Evolutionary conservation across 1,284 basidiomycete species (phyloP).

Genomic region (Cryptococcus floricola): DNA sequence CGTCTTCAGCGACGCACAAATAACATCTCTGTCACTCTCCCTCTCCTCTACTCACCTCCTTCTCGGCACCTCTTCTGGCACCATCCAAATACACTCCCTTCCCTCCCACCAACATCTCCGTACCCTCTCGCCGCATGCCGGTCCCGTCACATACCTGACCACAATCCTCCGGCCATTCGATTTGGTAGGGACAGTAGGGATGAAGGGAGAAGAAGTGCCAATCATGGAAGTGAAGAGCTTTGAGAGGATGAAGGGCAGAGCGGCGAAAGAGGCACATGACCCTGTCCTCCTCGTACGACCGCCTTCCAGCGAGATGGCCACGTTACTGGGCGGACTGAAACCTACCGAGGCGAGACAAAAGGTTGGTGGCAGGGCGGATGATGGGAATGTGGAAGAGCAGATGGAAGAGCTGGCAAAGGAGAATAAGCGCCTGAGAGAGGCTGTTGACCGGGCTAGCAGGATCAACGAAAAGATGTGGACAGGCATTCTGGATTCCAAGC

Average conservation of each 20-base stretch:
- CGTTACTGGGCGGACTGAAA: not conserved
- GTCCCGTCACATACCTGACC: conserved; percentile 67
- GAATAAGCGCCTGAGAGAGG: conserved; percentile 60
- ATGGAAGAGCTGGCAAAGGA: conserved; percentile 67
- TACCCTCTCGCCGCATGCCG: conserved; percentile 65
- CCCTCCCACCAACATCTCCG: conserved; percentile 84
- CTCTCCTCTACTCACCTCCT: conserved; percentile 67
- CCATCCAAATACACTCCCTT: conserved; percentile 80
- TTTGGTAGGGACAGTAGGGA: conserved; percentile 52
- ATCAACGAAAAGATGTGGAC: conserved; percentile 90
- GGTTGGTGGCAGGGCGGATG: not conserved
- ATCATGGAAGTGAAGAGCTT: conserved; percentile 45
- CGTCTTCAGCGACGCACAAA: conserved; percentile 40
- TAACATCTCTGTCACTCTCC: conserved; percentile 72
- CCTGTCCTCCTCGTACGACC: conserved; percentile 27
- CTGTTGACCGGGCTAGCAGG: conserved; percentile 72
- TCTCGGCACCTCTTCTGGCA: conserved; percentile 48
- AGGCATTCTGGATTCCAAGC: conserved; percentile 53
- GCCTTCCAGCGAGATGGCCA: not conserved
- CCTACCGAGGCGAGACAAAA: too few relatives aligned
- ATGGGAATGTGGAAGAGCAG: conserved; percentile 9
- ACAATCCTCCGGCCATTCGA: conserved; percentile 79
- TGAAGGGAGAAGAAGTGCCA: conserved; percentile 32
- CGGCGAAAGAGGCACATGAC: conserved; percentile 34
- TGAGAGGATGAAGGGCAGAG: conserved; percentile 42